A percentile compares a stretch with the other conserved stretches of the same genome.
These are phyloP conservation scores for Ocimum tenuiflorum DNA, from an alignment of 257 asterid genomes.

Conservation along the genomic window DNA sequence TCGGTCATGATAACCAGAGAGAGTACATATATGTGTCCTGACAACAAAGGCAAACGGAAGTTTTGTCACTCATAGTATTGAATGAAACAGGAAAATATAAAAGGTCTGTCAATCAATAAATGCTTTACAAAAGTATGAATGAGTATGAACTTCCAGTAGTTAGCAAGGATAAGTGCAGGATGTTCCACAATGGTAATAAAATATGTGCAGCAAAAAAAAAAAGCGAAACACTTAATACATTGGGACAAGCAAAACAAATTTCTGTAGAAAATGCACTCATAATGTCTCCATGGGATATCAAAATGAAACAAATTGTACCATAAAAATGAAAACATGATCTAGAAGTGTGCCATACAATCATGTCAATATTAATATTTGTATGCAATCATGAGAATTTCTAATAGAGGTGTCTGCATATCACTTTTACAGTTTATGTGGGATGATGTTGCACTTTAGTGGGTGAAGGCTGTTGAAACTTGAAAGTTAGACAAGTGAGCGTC, in stretches of 20 bases:
- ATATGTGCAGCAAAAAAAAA: not conserved
- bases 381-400: no score
- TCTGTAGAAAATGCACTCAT: no score
- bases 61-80: slow-evolving; percentile 13
- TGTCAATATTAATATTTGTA: not conserved
- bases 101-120: not conserved
- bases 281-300: not conserved
- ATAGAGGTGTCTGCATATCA: no score
- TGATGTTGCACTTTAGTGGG: no score
- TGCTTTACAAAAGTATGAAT: not conserved
- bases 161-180: not conserved
- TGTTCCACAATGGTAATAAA: not conserved
- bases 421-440: no score
- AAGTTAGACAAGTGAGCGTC: no score
- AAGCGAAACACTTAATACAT: not conserved
- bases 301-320: not conserved
- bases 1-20: slow-evolving; percentile 89
- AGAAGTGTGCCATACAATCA: not conserved
- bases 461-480: no score
- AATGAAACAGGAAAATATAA: not conserved
- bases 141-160: not conserved
- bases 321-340: slow-evolving; percentile 6
- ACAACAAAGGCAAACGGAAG: slow-evolving; percentile 22
- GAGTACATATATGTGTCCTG: slow-evolving; percentile 74
- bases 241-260: no score